A percentile compares a stretch with the other conserved stretches of the same genome.
Evolutionary conservation across 192 early-diverging fungal genomes (phyloP).

Genomic region (Neocallimastix lanati): DNA sequence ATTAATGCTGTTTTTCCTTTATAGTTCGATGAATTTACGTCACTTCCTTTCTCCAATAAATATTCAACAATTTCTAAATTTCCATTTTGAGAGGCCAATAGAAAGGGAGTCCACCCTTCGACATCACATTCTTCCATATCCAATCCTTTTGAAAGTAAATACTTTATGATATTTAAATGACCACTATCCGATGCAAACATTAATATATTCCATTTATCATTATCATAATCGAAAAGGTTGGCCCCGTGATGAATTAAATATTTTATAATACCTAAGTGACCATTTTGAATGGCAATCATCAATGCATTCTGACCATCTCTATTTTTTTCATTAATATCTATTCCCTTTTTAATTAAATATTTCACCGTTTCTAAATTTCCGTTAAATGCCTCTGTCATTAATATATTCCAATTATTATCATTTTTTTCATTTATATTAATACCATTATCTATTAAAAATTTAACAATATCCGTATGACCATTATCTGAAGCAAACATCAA

Average conservation of each 20-base stretch:
- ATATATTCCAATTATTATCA: neutral
- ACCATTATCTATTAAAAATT: neutral
- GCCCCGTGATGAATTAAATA: neutral
- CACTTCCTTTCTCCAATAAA: neutral
- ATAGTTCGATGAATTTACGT: neutral
- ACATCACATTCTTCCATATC: neutral
- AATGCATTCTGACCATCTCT: neutral
- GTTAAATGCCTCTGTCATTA: neutral
- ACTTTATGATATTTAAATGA: neutral
- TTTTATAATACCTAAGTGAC: neutral
- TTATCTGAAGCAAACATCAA: neutral
- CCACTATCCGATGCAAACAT: neutral
- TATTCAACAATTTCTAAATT: neutral
- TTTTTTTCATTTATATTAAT: neutral
- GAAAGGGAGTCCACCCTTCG: neutral
- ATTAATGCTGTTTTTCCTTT: neutral
- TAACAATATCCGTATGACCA: neutral
- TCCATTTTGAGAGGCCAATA: neutral
- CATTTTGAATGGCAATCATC: neutral
- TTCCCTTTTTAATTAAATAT: neutral
- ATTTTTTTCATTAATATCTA: neutral
- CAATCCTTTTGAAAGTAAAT: neutral
- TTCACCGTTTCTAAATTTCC: neutral
- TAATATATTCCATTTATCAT: neutral
- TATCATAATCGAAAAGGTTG: neutral